phyloP scores from a whole-genome alignment of 2,329 filamentous ascomycete species.

The Phaeosphaeria sp. region DNA sequence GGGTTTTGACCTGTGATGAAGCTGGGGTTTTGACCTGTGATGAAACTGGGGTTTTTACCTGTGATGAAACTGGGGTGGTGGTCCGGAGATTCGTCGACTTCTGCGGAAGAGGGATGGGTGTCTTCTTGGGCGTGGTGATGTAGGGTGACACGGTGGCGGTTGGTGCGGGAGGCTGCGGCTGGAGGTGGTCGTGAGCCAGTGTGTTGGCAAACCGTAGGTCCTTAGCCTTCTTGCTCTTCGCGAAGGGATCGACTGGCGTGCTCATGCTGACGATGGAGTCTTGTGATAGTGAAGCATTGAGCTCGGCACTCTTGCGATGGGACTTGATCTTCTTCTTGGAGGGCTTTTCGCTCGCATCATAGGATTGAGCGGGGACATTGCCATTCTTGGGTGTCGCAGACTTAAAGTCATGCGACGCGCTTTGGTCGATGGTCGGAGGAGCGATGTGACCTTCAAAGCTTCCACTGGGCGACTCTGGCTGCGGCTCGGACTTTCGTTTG shows the following conservation, averaged over 20 bases:
- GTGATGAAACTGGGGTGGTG: neutral
- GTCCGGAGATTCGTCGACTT: conserved; percentile 3
- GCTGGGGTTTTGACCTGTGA: too few species aligned
- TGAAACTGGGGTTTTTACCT: too few species aligned
- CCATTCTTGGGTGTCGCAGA: neutral
- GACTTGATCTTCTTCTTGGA: neutral
- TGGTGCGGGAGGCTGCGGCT: neutral
- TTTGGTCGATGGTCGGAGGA: neutral
- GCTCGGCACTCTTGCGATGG: neutral
- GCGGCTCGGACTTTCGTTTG: conserved; percentile 18
- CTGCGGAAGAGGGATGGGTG: conserved; percentile 19
- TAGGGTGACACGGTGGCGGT: neutral
- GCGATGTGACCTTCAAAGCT: neutral
- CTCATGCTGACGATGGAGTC: neutral
- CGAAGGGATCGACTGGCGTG: neutral
- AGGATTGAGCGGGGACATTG: neutral
- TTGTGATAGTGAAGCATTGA: neutral
- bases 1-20: too few species aligned
- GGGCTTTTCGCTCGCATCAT: neutral
- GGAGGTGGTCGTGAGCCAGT: neutral
- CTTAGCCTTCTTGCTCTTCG: conserved; percentile 13
- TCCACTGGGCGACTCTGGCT: neutral
- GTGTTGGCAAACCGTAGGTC: neutral
- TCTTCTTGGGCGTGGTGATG: conserved; percentile 9
- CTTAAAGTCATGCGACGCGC: neutral